Conservation (phyloP, 495 filamentous ascomycete genomes). For the Lasiosphaeria miniovina region DNA sequence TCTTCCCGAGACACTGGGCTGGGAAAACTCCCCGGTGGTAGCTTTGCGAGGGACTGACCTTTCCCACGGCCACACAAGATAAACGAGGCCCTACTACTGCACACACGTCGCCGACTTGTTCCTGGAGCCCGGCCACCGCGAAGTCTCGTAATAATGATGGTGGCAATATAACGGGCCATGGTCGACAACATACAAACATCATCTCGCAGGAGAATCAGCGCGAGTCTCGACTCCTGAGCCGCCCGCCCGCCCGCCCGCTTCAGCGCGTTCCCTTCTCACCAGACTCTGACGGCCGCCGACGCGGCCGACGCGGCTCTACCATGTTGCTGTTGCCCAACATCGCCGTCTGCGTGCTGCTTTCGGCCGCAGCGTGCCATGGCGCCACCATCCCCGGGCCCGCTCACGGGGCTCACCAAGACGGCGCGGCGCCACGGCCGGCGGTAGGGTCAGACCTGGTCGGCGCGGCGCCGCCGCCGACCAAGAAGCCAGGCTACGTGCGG, state of each 20-base stretch:
- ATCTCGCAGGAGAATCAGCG: too few relatives aligned
- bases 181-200: not conserved
- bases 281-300: not conserved
- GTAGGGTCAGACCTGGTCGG: not conserved
- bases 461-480: not conserved
- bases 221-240: too few relatives aligned
- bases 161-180: slow-evolving; percentile 5
- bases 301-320: not conserved
- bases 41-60: too few relatives aligned
- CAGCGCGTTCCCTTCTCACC: not conserved
- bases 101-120: too few relatives aligned
- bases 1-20: too few relatives aligned
- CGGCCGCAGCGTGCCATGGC: slow-evolving; percentile 14
- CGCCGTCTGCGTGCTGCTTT: slow-evolving; percentile 8
- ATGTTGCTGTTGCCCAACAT: slow-evolving; percentile 15
- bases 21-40: too few relatives aligned
- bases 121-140: too few relatives aligned
- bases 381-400: not conserved
- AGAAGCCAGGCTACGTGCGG: slow-evolving; percentile 25
- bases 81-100: too few relatives aligned
- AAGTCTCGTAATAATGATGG: not conserved
- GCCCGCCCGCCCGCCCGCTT: too few relatives aligned
- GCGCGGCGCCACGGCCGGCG: not conserved
- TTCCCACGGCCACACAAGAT: too few relatives aligned
- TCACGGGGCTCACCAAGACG: too few relatives aligned